Percentiles rank a stretch among this genome's conserved stretches.
Evolutionary conservation across 2,329 filamentous ascomycete species (phyloP).

Genomic region (Exophiala bonariae): DNA sequence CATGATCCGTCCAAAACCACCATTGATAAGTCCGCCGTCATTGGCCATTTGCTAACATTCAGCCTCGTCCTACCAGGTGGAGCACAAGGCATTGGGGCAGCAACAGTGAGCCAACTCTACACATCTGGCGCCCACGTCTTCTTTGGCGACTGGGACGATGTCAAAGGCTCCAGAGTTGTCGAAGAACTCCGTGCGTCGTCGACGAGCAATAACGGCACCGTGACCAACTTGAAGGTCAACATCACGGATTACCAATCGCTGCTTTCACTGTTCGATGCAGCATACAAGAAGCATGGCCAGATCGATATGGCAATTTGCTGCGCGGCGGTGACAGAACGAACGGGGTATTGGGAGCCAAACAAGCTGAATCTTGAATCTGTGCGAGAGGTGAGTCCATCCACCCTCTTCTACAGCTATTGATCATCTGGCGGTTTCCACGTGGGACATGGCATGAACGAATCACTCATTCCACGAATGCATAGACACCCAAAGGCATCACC

Average conservation of each 20-base stretch:
- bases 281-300: conserved; percentile 42
- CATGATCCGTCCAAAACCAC: background rate
- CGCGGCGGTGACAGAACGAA: conserved; percentile 47
- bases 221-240: conserved; percentile 34
- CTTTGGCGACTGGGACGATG: conserved; percentile 41
- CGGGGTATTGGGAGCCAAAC: conserved; percentile 23
- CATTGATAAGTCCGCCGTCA: background rate
- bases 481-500: conserved; percentile 21
- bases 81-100: conserved; percentile 48
- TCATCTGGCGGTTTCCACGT: too few relatives aligned
- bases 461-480: too few relatives aligned
- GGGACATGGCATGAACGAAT: too few relatives aligned
- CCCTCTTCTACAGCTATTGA: background rate
- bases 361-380: conserved; percentile 20
- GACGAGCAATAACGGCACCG: conserved; percentile 10
- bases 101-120: conserved; percentile 41
- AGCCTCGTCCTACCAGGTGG: conserved; percentile 16
- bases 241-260: conserved; percentile 48
- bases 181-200: conserved; percentile 15
- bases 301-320: conserved; percentile 52
- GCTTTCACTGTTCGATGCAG: conserved; percentile 47
- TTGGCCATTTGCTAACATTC: background rate
- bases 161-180: conserved; percentile 29
- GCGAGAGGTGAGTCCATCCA: conserved; percentile 14
- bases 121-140: conserved; percentile 42